Percentiles rank a stretch among this genome's conserved stretches.
Conservation (phyloP, 179 eudicot genomes). For the Actinidia polygama region DNA sequence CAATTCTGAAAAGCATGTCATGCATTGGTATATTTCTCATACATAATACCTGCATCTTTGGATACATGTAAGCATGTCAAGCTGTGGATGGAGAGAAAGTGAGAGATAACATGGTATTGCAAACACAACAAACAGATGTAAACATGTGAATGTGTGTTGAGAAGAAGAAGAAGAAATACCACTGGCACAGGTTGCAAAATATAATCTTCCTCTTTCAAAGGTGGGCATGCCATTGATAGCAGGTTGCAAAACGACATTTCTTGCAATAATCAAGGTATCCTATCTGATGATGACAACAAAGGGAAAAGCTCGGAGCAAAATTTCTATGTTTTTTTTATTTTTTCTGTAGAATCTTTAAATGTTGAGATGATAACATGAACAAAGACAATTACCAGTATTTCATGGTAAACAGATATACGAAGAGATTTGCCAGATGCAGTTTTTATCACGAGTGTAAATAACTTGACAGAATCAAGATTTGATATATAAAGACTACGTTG, state of each 20-base stretch:
- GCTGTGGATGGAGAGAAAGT: background rate
- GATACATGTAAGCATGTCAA: background rate
- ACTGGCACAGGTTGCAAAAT: conserved; percentile 76
- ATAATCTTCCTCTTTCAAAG: conserved; percentile 79
- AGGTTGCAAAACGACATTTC: conserved; percentile 78
- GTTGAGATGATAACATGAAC: background rate
- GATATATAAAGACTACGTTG: conserved; percentile 81
- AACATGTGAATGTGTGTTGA: background rate
- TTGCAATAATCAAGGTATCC: conserved; percentile 97
- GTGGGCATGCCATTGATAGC: conserved; percentile 98
- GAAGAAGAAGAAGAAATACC: conserved; percentile 48
- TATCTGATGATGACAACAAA: conserved; percentile 44
- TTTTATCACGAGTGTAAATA: conserved; percentile 75
- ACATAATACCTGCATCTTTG: background rate
- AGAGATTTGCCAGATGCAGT: conserved; percentile 78
- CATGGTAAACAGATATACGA: conserved; percentile 91
- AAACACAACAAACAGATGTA: background rate
- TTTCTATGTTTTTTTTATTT: background rate
- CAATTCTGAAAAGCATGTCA: background rate
- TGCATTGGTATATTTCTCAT: background rate
- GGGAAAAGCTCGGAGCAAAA: conserved; percentile 8
- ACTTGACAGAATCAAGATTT: conserved; percentile 92
- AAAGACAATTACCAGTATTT: conserved; percentile 64
- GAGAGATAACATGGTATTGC: background rate
- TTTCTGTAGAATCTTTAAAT: background rate